phyloP scores from a whole-genome alignment of 768 basidiomycete genomes.

The Podaxis sp. region DNA sequence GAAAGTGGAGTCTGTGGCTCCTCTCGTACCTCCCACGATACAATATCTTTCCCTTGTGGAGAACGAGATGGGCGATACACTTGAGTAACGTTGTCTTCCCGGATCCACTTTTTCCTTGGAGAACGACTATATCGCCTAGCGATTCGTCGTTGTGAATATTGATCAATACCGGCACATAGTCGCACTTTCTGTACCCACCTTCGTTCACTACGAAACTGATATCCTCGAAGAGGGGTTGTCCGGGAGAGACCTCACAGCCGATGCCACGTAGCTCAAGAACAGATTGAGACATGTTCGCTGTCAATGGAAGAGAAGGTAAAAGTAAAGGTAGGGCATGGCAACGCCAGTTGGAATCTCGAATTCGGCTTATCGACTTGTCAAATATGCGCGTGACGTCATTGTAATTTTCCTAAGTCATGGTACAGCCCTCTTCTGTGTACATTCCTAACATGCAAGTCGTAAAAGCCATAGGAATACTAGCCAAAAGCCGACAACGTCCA shows the following conservation, averaged over 20 bases:
- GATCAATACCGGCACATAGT: background rate
- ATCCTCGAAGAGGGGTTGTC: slow-evolving; percentile 55
- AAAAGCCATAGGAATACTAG: background rate
- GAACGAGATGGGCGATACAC: slow-evolving; percentile 76
- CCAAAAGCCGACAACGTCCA: slow-evolving; percentile 15
- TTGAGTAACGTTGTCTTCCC: slow-evolving; percentile 85
- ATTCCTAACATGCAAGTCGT: background rate
- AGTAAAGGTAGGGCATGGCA: background rate
- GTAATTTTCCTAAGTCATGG: background rate
- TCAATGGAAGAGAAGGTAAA: slow-evolving; percentile 5
- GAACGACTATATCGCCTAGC: slow-evolving; percentile 65
- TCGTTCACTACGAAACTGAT: slow-evolving; percentile 62
- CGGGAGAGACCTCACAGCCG: slow-evolving; percentile 46
- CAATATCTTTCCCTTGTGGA: slow-evolving; percentile 64
- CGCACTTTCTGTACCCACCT: slow-evolving; percentile 29
- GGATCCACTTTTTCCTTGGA: slow-evolving; percentile 80
- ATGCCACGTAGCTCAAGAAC: slow-evolving; percentile 58
- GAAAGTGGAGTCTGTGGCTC: background rate
- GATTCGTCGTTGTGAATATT: background rate
- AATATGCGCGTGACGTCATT: slow-evolving; percentile 12
- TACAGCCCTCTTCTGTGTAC: background rate
- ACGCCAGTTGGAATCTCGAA: background rate
- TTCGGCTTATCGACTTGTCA: background rate
- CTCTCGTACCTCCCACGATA: slow-evolving; percentile 62
- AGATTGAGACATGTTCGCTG: slow-evolving; percentile 19